These are phyloP conservation scores for Neonectria coccinea DNA, from an alignment of 2,329 filamentous ascomycete genomes.

Conservation along the genomic window DNA sequence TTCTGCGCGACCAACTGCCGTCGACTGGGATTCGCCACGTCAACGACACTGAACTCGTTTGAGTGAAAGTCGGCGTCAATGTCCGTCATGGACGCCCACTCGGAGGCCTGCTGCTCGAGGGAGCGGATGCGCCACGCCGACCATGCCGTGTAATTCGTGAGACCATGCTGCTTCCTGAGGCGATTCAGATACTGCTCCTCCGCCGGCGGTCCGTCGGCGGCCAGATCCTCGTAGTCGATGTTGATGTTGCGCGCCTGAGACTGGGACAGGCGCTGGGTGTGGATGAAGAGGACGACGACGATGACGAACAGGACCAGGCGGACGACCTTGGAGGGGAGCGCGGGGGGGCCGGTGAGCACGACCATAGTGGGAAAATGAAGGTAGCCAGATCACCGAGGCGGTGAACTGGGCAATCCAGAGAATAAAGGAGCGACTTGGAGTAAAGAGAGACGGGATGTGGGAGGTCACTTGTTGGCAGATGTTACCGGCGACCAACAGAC, in stretches of 20 bases:
- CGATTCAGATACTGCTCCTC: slow-evolving; percentile 51
- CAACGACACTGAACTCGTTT: slow-evolving; percentile 45
- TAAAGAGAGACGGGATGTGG: slow-evolving; percentile 34
- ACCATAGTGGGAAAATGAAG: slow-evolving; percentile 42
- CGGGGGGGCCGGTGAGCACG: slow-evolving; percentile 40
- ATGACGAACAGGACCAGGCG: slow-evolving; percentile 38
- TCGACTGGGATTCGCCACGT: slow-evolving; percentile 42
- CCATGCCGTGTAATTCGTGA: slow-evolving; percentile 51
- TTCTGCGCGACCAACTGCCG: slow-evolving; percentile 45
- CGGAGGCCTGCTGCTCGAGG: slow-evolving; percentile 45
- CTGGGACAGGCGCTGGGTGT: slow-evolving; percentile 34
- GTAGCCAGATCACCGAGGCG: slow-evolving; percentile 20
- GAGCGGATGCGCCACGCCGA: slow-evolving; percentile 50
- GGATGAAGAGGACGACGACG: slow-evolving; percentile 46
- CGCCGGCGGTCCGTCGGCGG: slow-evolving; percentile 37
- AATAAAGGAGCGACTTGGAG: slow-evolving; percentile 42
- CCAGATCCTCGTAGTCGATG: slow-evolving; percentile 29
- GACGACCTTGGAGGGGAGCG: slow-evolving; percentile 38
- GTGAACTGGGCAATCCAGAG: slow-evolving; percentile 19
- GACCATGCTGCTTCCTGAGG: slow-evolving; percentile 42
- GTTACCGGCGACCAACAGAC: slow-evolving; percentile 40
- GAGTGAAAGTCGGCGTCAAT: slow-evolving; percentile 49
- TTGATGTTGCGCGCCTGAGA: slow-evolving; percentile 16
- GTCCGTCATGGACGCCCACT: slow-evolving; percentile 45
- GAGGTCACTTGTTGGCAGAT: neutral